Evolutionary conservation across 768 basidiomycete genomes (phyloP).

Genomic region (Collybiopsis luxurians): DNA sequence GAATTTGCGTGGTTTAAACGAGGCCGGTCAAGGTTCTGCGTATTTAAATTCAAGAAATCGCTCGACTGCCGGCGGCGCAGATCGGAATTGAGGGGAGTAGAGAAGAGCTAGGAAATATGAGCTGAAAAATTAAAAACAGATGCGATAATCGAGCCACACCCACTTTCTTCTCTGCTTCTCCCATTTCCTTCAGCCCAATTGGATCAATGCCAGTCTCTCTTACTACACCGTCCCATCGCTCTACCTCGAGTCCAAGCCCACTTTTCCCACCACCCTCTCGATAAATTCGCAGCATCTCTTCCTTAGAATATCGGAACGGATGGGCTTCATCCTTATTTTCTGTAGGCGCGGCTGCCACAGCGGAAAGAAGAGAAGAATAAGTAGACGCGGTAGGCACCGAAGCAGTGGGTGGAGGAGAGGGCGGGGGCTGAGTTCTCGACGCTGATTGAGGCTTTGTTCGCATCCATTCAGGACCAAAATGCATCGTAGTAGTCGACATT

Average conservation of each 20-base stretch:
- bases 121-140: slow-evolving; percentile 17
- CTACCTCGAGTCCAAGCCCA: slow-evolving; percentile 80
- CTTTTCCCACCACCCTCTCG: slow-evolving; percentile 73
- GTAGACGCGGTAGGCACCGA: slow-evolving; percentile 54
- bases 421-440: slow-evolving; percentile 49
- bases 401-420: slow-evolving; percentile 54
- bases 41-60: slow-evolving; percentile 62
- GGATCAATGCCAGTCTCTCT: slow-evolving; percentile 75
- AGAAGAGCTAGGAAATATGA: slow-evolving; percentile 59
- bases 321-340: slow-evolving; percentile 64
- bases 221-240: slow-evolving; percentile 87
- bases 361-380: slow-evolving; percentile 69
- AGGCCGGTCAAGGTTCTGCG: slow-evolving; percentile 54
- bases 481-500: slow-evolving; percentile 71
- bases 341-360: slow-evolving; percentile 42
- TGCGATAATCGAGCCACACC: slow-evolving; percentile 20
- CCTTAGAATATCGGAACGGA: slow-evolving; percentile 87
- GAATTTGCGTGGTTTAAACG: slow-evolving; percentile 52
- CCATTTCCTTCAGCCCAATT: slow-evolving; percentile 72
- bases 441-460: slow-evolving; percentile 67
- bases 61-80: slow-evolving; percentile 81
- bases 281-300: slow-evolving; percentile 81
- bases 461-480: slow-evolving; percentile 95
- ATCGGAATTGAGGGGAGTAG: slow-evolving; percentile 83
- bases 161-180: slow-evolving; percentile 87